These are phyloP conservation scores for Neonectria hederae DNA, from an alignment of 2,329 filamentous ascomycete species.

Conservation along the genomic window DNA sequence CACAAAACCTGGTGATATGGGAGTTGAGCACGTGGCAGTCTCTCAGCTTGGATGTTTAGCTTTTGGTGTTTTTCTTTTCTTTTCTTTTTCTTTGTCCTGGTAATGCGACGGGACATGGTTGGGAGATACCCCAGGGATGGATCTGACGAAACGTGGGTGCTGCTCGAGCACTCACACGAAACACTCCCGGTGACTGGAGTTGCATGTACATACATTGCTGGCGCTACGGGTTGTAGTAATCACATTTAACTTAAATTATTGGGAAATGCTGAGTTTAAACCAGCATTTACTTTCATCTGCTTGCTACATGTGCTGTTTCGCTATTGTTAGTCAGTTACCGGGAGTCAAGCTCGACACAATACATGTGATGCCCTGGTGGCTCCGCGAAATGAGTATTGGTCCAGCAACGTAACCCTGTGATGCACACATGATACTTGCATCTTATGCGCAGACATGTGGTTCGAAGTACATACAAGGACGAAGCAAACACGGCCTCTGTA, in stretches of 20 bases:
- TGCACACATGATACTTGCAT: not conserved
- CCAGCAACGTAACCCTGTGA: not conserved
- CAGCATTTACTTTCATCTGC: not conserved
- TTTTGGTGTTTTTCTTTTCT: not conserved
- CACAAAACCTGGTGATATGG: not conserved
- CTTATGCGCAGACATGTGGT: conserved; percentile 5
- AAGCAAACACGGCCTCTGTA: not conserved
- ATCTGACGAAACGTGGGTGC: conserved; percentile 4
- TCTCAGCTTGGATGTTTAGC: not conserved
- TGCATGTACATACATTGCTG: not conserved
- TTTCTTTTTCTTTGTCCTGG: not conserved
- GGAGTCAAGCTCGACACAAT: not conserved
- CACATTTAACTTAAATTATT: not conserved
- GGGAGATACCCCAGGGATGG: conserved; percentile 19
- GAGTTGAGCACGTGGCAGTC: not conserved
- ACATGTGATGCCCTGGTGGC: not conserved
- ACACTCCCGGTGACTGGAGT: conserved; percentile 3
- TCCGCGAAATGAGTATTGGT: conserved; percentile 1
- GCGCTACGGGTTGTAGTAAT: not conserved
- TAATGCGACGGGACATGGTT: conserved; percentile 15
- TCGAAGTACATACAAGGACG: conserved; percentile 11
- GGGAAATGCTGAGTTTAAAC: not conserved
- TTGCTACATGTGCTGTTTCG: not conserved
- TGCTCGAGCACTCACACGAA: conserved; percentile 6
- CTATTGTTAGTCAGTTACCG: not conserved